Evolutionary conservation across 495 filamentous ascomycete species (phyloP).

Genomic region (Penicillium lividum): DNA sequence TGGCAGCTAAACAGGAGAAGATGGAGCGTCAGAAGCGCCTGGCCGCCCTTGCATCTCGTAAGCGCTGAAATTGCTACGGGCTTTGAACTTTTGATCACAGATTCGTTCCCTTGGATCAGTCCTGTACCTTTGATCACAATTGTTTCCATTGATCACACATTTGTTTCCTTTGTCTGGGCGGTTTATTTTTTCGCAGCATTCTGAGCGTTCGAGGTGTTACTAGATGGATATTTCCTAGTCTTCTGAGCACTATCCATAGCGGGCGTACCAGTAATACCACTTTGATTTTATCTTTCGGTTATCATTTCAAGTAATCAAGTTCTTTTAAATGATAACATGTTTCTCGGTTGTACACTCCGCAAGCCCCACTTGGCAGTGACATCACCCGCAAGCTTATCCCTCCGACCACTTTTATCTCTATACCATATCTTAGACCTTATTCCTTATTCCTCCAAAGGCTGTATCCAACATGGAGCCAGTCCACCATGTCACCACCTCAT

Average conservation of each 20-base stretch:
- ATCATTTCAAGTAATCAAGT: not conserved
- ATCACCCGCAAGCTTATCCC: slow-evolving; percentile 33
- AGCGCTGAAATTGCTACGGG: slow-evolving; percentile 23
- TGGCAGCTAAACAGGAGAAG: slow-evolving; percentile 56
- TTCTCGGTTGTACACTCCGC: slow-evolving; percentile 2
- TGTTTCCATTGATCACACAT: slow-evolving; percentile 20
- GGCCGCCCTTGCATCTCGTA: slow-evolving; percentile 45
- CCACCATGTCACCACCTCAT: slow-evolving; percentile 55
- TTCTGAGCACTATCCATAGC: slow-evolving; percentile 28
- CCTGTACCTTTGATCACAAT: not conserved
- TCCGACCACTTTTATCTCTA: slow-evolving; percentile 11
- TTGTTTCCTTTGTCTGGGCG: slow-evolving; percentile 21
- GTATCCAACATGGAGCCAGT: slow-evolving; percentile 36
- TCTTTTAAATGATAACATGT: not conserved
- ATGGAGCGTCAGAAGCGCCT: slow-evolving; percentile 55
- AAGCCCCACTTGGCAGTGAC: slow-evolving; percentile 47
- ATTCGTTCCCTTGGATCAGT: not conserved
- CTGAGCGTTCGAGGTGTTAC: slow-evolving; percentile 35
- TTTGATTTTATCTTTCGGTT: slow-evolving; percentile 14
- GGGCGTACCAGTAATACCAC: slow-evolving; percentile 32
- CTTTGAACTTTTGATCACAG: not conserved
- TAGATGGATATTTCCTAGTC: slow-evolving; percentile 28
- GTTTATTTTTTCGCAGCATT: slow-evolving; percentile 30
- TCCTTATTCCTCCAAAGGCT: not conserved
- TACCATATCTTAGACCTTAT: not conserved